These are phyloP conservation scores for Colletotrichum sp. DNA, from an alignment of 2,329 filamentous ascomycete species.

Conservation along the genomic window DNA sequence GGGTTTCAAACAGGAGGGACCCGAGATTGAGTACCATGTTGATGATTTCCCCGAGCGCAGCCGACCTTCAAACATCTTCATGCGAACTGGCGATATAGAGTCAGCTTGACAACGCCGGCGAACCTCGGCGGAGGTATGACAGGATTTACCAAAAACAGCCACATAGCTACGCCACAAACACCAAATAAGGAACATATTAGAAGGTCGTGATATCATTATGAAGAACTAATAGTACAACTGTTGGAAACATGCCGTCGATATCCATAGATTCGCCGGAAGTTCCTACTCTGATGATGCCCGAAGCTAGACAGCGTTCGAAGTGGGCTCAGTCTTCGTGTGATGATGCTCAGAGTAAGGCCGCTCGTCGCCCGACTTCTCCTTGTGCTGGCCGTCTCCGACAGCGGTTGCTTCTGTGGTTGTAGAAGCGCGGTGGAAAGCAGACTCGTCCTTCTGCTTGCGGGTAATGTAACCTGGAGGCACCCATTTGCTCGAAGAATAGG, in stretches of 20 bases:
- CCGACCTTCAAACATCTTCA: conserved; percentile 51
- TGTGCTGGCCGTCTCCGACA: background rate
- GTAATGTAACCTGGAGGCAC: conserved; percentile 49
- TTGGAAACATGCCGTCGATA: background rate
- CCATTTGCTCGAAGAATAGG: conserved; percentile 65
- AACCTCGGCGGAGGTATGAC: background rate
- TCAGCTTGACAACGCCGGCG: background rate
- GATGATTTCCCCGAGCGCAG: conserved; percentile 41
- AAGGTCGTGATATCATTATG: background rate
- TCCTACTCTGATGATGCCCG: rapidly evolving
- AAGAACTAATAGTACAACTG: background rate
- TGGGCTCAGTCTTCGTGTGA: background rate
- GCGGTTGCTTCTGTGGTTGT: background rate
- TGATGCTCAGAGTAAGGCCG: conserved; percentile 9
- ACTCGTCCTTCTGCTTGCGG: conserved; percentile 39
- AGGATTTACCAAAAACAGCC: background rate
- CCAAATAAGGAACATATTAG: background rate
- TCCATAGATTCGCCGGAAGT: rapidly evolving
- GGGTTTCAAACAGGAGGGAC: conserved; percentile 47
- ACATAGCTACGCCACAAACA: background rate
- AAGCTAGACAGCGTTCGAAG: background rate
- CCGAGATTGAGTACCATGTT: conserved; percentile 50
- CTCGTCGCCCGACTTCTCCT: conserved; percentile 9
- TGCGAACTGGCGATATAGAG: conserved; percentile 40
- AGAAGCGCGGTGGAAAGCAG: background rate